These are phyloP conservation scores for Talaromyces albobiverticillius DNA, from an alignment of 2,329 filamentous ascomycete genomes.

Conservation along the genomic window DNA sequence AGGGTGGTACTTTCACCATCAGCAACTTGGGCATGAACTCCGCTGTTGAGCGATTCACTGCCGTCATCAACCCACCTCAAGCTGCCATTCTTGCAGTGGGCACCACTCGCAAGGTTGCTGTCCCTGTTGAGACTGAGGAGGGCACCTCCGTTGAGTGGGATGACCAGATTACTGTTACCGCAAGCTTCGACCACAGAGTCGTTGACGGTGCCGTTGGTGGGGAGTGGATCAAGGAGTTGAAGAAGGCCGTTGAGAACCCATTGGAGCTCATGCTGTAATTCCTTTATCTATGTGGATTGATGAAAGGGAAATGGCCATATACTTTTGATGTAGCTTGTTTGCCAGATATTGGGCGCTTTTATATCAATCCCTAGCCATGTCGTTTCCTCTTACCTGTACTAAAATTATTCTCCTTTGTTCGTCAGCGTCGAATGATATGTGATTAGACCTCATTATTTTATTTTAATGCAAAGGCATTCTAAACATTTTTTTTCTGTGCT, in stretches of 20 bases:
- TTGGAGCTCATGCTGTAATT: slow-evolving; percentile 84
- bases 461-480: slow-evolving; percentile 4
- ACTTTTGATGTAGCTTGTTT: slow-evolving; percentile 10
- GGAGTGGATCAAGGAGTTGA: slow-evolving; percentile 95
- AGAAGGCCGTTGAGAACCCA: slow-evolving; percentile 97
- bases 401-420: slow-evolving; percentile 18
- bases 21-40: slow-evolving; percentile 99
- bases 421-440: slow-evolving; percentile 14
- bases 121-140: slow-evolving; percentile 81
- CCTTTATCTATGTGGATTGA: not conserved
- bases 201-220: slow-evolving; percentile 94
- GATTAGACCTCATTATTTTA: slow-evolving; percentile 11
- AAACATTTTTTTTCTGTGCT: not conserved
- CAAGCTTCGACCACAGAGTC: slow-evolving; percentile 98
- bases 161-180: slow-evolving; percentile 93
- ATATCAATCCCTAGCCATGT: slow-evolving; percentile 6
- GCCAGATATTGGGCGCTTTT: not conserved
- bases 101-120: slow-evolving; percentile 90
- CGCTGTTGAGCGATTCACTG: slow-evolving; percentile 94
- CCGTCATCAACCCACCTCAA: slow-evolving; percentile 98
- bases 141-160: slow-evolving; percentile 84
- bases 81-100: slow-evolving; percentile 92
- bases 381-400: slow-evolving; percentile 17
- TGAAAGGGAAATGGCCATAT: not conserved
- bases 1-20: slow-evolving; percentile 98